Evolutionary conservation across 2,329 filamentous ascomycete genomes (phyloP).

Genomic region (Metarhizium sp.): DNA sequence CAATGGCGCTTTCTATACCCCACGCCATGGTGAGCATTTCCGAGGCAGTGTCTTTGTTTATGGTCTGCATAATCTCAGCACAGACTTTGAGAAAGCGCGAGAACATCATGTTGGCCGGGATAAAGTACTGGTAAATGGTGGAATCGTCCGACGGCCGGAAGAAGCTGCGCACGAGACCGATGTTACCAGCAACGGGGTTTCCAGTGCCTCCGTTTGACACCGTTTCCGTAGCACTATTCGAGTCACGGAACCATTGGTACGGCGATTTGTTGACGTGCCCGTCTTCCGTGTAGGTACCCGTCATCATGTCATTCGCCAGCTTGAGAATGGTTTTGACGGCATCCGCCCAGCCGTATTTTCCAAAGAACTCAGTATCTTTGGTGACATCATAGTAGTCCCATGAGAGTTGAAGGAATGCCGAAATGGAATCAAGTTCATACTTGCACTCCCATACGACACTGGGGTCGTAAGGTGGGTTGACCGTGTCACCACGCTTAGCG

Average conservation of each 20-base stretch:
- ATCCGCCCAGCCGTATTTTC: slow-evolving; percentile 60
- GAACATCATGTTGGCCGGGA: slow-evolving; percentile 86
- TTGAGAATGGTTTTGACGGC: slow-evolving; percentile 62
- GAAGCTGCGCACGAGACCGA: slow-evolving; percentile 74
- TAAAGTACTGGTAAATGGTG: slow-evolving; percentile 75
- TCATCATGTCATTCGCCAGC: slow-evolving; percentile 60
- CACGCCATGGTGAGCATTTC: slow-evolving; percentile 49
- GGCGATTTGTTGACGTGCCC: slow-evolving; percentile 44
- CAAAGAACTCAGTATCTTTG: slow-evolving; percentile 62
- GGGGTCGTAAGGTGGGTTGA: slow-evolving; percentile 56
- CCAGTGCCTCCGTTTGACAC: slow-evolving; percentile 67
- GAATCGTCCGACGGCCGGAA: slow-evolving; percentile 89
- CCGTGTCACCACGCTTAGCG: slow-evolving; percentile 35
- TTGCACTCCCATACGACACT: slow-evolving; percentile 86
- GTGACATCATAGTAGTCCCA: slow-evolving; percentile 73
- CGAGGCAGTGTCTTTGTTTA: slow-evolving; percentile 41
- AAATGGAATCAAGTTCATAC: slow-evolving; percentile 86
- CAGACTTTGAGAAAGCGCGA: slow-evolving; percentile 48
- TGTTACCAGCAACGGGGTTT: slow-evolving; percentile 69
- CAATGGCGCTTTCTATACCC: slow-evolving; percentile 54
- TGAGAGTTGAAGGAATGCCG: slow-evolving; percentile 73
- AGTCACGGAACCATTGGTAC: slow-evolving; percentile 71
- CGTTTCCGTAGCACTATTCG: slow-evolving; percentile 70
- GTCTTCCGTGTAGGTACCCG: slow-evolving; percentile 61
- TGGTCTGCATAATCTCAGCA: slow-evolving; percentile 32